Percentiles rank a stretch among this genome's conserved stretches.
These are phyloP conservation scores for Dactylonectria estremocensis DNA, from an alignment of 2,329 filamentous ascomycete species.

Conservation along the genomic window DNA sequence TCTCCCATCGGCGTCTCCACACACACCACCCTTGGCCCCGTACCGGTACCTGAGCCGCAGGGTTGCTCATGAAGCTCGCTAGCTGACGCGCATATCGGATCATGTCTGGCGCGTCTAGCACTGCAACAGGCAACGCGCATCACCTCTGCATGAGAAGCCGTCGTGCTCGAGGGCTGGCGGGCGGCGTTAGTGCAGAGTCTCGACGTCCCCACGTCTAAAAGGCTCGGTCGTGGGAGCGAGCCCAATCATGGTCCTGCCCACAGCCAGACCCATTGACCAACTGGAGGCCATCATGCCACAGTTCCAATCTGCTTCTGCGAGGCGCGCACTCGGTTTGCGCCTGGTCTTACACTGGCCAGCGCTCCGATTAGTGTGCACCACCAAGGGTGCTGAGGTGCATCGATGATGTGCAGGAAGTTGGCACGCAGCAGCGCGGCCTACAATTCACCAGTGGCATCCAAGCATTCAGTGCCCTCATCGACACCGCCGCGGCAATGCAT, in stretches of 20 bases:
- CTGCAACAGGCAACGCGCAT: slow-evolving; percentile 50
- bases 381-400: slow-evolving; percentile 9
- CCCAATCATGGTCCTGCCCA: slow-evolving; percentile 48
- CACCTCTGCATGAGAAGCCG: slow-evolving; percentile 44
- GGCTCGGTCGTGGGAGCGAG: background rate
- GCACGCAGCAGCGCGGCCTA: slow-evolving; percentile 28
- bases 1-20: slow-evolving; percentile 43
- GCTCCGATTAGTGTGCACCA: slow-evolving; percentile 19
- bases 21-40: slow-evolving; percentile 36
- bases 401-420: slow-evolving; percentile 44
- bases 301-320: slow-evolving; percentile 35
- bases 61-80: slow-evolving; percentile 47
- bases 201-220: slow-evolving; percentile 15
- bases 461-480: slow-evolving; percentile 21
- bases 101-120: slow-evolving; percentile 50
- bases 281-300: slow-evolving; percentile 36
- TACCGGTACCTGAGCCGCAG: slow-evolving; percentile 48
- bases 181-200: slow-evolving; percentile 21
- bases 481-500: slow-evolving; percentile 33
- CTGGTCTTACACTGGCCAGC: slow-evolving; percentile 23
- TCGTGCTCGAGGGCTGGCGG: slow-evolving; percentile 23
- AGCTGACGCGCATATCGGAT: slow-evolving; percentile 52
- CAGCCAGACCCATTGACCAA: slow-evolving; percentile 46
- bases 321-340: slow-evolving; percentile 26
- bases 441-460: slow-evolving; percentile 26